phyloP scores from a whole-genome alignment of 1,139 yeast species.

The Debaryomyces sp. region DNA sequence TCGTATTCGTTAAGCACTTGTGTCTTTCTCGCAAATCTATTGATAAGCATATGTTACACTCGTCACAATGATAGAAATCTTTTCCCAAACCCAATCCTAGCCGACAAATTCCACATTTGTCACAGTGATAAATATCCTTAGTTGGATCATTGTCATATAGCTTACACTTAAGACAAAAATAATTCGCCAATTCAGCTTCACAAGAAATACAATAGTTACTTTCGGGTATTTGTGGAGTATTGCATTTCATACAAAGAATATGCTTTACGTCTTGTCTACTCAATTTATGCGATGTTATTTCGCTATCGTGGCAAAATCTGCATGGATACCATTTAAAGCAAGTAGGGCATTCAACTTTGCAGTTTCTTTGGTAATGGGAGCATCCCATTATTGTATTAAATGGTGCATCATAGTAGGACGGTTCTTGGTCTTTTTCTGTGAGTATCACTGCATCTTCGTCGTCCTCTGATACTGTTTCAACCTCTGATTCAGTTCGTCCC shows the following conservation, averaged over 20 bases:
- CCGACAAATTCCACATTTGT: conserved; percentile 90
- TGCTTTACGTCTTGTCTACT: conserved; percentile 65
- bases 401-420: conserved; percentile 49
- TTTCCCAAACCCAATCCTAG: conserved; percentile 85
- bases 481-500: conserved; percentile 11
- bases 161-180: conserved; percentile 77
- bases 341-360: conserved; percentile 79
- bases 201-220: conserved; percentile 68
- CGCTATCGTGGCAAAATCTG: conserved; percentile 82
- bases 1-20: conserved; percentile 81
- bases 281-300: conserved; percentile 56
- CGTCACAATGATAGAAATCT: conserved; percentile 88
- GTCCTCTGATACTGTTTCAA: conserved; percentile 12
- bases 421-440: conserved; percentile 50
- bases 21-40: conserved; percentile 78
- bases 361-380: conserved; percentile 78
- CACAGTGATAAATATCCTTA: conserved; percentile 89
- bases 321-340: conserved; percentile 81
- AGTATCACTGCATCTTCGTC: conserved; percentile 43
- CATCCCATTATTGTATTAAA: conserved; percentile 62
- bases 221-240: conserved; percentile 72
- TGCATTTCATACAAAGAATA: conserved; percentile 81
- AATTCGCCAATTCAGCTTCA: conserved; percentile 65
- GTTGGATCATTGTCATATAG: conserved; percentile 81
- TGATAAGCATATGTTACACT: conserved; percentile 88